Evolutionary conservation across 106 monocot genomes (phyloP).

Genomic region (Narthecium ossifragum): DNA sequence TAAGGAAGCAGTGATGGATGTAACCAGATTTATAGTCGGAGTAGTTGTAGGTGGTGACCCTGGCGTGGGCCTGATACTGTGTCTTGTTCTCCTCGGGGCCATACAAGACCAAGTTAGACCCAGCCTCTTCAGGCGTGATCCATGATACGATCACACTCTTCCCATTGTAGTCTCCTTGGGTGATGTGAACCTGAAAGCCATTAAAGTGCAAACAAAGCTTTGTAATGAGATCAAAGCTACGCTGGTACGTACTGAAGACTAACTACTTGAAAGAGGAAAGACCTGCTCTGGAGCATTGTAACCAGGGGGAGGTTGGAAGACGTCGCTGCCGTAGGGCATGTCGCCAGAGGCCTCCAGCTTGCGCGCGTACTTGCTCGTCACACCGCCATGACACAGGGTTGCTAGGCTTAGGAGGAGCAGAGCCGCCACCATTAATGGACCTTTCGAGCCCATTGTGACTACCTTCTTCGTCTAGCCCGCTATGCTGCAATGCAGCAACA

Average conservation of each 20-base stretch:
- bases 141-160: slow-evolving; percentile 35
- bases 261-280: not conserved
- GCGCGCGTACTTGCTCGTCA: not conserved
- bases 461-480: too few species aligned
- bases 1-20: slow-evolving; percentile 41
- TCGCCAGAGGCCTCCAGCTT: not conserved
- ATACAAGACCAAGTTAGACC: slow-evolving; percentile 19
- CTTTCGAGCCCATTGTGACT: not conserved
- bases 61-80: not conserved
- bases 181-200: not conserved
- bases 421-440: not conserved
- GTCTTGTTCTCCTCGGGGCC: slow-evolving; percentile 19
- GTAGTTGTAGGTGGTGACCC: slow-evolving; percentile 20
- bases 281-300: not conserved
- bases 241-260: not conserved
- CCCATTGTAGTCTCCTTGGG: not conserved
- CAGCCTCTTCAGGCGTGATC: slow-evolving; percentile 25
- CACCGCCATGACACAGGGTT: not conserved
- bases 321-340: not conserved
- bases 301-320: not conserved
- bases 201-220: too few species aligned
- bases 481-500: too few species aligned
- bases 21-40: slow-evolving; percentile 45
- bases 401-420: not conserved
- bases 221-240: not conserved